phyloP scores from a whole-genome alignment of 345 rosid genomes.

The Eucalyptus erythrocorys region DNA sequence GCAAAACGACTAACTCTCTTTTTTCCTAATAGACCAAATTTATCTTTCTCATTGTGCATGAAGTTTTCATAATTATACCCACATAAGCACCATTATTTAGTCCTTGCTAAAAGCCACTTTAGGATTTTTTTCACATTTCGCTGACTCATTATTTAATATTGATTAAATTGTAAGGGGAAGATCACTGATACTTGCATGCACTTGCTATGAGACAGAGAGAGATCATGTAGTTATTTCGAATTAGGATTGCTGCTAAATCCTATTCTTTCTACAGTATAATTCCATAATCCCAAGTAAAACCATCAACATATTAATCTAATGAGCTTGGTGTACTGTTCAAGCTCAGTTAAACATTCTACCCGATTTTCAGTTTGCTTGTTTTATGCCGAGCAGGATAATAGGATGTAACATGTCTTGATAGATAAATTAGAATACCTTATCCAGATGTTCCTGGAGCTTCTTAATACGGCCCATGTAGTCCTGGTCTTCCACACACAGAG shows the following conservation, averaged over 20 bases:
- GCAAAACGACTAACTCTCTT: neutral
- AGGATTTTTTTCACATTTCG: neutral
- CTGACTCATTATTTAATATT: neutral
- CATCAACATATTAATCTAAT: neutral
- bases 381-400: neutral
- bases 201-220: neutral
- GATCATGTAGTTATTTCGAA: neutral
- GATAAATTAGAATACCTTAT: conserved; percentile 34
- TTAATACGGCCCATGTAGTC: conserved; percentile 99
- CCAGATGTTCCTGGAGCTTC: conserved; percentile 80
- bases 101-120: neutral
- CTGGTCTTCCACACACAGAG: conserved; percentile 88
- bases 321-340: neutral
- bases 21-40: neutral
- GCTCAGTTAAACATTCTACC: neutral
- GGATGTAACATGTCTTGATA: neutral
- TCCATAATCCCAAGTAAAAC: neutral
- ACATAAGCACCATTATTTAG: neutral
- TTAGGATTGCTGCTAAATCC: neutral
- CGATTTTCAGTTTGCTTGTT: neutral
- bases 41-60: neutral
- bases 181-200: neutral
- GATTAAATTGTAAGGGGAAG: neutral
- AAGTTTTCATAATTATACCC: neutral
- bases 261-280: neutral